phyloP scores from a whole-genome alignment of 2,329 filamentous ascomycete genomes.

The Nemania serpens region DNA sequence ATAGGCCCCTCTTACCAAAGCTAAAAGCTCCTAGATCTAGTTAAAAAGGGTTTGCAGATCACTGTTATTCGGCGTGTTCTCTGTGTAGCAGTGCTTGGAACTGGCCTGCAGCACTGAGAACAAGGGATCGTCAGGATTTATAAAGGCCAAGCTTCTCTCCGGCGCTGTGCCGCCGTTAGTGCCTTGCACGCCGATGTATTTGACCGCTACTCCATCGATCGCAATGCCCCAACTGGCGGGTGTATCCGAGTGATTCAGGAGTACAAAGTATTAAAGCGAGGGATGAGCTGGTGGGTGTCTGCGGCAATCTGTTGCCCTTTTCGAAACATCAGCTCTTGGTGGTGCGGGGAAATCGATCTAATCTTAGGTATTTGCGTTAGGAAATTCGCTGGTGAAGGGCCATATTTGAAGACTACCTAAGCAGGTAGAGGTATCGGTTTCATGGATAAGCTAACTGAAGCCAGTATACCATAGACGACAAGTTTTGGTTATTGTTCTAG shows the following conservation, averaged over 20 bases:
- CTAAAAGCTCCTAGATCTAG: not conserved
- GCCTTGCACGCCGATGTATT: not conserved
- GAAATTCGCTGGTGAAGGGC: no score
- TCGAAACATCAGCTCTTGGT: not conserved
- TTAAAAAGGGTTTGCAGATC: constrained; percentile 14
- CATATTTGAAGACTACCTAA: no score
- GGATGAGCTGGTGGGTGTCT: not conserved
- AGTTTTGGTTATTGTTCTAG: no score
- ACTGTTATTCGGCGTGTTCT: not conserved
- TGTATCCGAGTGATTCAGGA: not conserved
- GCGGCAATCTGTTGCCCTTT: constrained; percentile 20
- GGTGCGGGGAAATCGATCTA: constrained; percentile 6
- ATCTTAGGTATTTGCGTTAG: no score
- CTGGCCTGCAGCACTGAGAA: not conserved
- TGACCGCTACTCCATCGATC: not conserved
- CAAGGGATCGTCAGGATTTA: constrained; percentile 3
- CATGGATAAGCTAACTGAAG: no score
- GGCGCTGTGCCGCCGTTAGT: not conserved
- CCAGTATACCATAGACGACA: no score
- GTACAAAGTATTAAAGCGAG: no score
- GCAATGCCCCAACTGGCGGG: constrained; percentile 1
- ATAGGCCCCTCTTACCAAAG: not conserved
- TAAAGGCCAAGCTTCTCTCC: constrained; percentile 1
- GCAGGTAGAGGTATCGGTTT: no score
- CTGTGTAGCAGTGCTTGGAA: not conserved